Conservation (phyloP, 1,139 yeast species). For the Zygoascus sp. region DNA sequence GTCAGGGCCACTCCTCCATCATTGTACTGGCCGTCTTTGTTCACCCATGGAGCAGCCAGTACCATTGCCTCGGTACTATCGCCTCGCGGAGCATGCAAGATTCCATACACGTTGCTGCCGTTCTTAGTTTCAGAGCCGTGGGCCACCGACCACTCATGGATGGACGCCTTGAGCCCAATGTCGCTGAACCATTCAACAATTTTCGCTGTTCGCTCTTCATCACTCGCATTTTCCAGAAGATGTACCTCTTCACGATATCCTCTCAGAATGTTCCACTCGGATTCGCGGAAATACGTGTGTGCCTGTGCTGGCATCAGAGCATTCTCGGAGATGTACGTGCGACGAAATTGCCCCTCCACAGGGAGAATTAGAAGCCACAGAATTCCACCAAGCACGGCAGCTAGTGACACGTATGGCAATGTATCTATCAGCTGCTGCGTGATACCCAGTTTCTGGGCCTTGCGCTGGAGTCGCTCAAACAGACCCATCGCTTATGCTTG, state of each 20-base stretch:
- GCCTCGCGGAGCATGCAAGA: conserved; percentile 89
- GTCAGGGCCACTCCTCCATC: conserved; percentile 77
- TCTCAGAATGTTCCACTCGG: conserved; percentile 89
- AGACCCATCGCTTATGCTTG: conserved; percentile 33
- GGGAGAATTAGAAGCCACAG: conserved; percentile 71
- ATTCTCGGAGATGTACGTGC: conserved; percentile 87
- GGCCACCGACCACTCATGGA: conserved; percentile 38
- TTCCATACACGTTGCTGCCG: conserved; percentile 67
- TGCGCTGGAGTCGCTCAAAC: conserved; percentile 34
- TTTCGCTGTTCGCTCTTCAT: conserved; percentile 40
- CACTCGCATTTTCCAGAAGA: conserved; percentile 32
- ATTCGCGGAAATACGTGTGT: conserved; percentile 83
- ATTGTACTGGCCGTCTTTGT: conserved; percentile 54
- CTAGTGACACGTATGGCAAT: conserved; percentile 60
- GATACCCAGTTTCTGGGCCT: conserved; percentile 31
- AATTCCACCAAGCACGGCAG: conserved; percentile 57
- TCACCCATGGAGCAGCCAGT: conserved; percentile 81
- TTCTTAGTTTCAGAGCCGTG: conserved; percentile 36
- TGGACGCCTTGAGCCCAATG: conserved; percentile 67
- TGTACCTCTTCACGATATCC: conserved; percentile 70
- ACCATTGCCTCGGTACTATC: conserved; percentile 97
- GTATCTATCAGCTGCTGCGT: conserved; percentile 25
- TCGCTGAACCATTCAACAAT: conserved; percentile 61
- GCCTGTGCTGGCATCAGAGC: conserved; percentile 98
- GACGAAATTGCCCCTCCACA: conserved; percentile 71